These are phyloP conservation scores for Hemileia vastatrix DNA, from an alignment of 1,284 basidiomycete species.

Conservation along the genomic window DNA sequence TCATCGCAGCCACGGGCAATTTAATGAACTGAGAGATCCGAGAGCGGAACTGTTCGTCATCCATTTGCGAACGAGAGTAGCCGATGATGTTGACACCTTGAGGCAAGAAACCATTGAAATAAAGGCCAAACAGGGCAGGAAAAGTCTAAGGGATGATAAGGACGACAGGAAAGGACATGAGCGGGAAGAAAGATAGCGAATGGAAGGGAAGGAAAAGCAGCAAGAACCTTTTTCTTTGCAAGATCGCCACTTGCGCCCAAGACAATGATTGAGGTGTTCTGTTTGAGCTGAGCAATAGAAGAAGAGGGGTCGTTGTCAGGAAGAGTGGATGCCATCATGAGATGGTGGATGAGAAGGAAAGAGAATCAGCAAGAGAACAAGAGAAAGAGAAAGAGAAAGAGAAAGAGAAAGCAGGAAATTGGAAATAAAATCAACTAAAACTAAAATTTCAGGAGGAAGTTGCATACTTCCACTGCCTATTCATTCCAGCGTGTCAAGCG, in stretches of 20 bases:
- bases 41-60: conserved; percentile 69
- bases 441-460: too few relatives aligned
- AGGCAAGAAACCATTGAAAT: conserved; percentile 67
- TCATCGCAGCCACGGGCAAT: conserved; percentile 50
- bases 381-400: too few relatives aligned
- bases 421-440: too few relatives aligned
- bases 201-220: not conserved
- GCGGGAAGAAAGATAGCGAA: conserved; percentile 1
- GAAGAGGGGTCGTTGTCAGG: conserved; percentile 8
- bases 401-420: too few relatives aligned
- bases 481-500: too few relatives aligned
- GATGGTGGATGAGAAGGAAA: too few relatives aligned
- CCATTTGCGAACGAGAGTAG: conserved; percentile 93
- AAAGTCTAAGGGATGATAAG: conserved; percentile 57
- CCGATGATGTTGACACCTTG: conserved; percentile 77
- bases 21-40: conserved; percentile 76
- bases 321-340: conserved; percentile 21
- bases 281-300: conserved; percentile 3
- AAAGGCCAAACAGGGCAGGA: conserved; percentile 83
- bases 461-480: too few relatives aligned
- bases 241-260: conserved; percentile 95
- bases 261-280: conserved; percentile 48
- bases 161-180: conserved; percentile 13
- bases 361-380: too few relatives aligned
- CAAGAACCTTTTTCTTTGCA: conserved; percentile 89